Conservation (phyloP, 169 alveolate genomes). For the Fabrea salina region DNA sequence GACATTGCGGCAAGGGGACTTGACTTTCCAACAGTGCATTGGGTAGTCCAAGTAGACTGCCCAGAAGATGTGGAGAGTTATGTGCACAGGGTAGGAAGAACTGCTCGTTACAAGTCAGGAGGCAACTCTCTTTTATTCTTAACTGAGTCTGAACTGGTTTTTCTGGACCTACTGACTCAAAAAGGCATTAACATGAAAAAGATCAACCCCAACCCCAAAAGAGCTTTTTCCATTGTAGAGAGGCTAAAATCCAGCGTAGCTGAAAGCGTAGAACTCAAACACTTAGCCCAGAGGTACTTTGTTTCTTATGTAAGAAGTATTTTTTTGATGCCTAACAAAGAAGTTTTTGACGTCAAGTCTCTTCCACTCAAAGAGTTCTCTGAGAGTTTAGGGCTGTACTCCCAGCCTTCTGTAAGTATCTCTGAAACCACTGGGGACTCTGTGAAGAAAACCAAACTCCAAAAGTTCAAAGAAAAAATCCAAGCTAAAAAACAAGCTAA, state of each 20-base stretch:
- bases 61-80: constrained; percentile 95
- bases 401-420: constrained; percentile 37
- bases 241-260: constrained; percentile 65
- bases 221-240: constrained; percentile 62
- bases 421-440: constrained; percentile 37
- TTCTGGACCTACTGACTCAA: constrained; percentile 36
- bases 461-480: constrained; percentile 44
- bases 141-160: constrained; percentile 35
- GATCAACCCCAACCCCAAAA: constrained; percentile 63
- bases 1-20: constrained; percentile 97
- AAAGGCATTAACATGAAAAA: constrained; percentile 62
- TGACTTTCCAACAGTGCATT: constrained; percentile 96
- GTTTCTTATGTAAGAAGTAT: constrained; percentile 74
- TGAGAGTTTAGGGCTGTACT: constrained; percentile 66
- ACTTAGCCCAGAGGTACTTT: constrained; percentile 81
- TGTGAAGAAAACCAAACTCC: constrained; percentile 54
- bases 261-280: constrained; percentile 70
- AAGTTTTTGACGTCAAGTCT: constrained; percentile 60
- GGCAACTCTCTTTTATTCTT: constrained; percentile 71
- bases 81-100: constrained; percentile 97
- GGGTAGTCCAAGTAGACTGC: constrained; percentile 94
- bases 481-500: constrained; percentile 46
- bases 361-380: constrained; percentile 68
- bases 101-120: constrained; percentile 94
- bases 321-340: constrained; percentile 70